phyloP scores from a whole-genome alignment of 805 yeast species.

The Lachancea sp. region DNA sequence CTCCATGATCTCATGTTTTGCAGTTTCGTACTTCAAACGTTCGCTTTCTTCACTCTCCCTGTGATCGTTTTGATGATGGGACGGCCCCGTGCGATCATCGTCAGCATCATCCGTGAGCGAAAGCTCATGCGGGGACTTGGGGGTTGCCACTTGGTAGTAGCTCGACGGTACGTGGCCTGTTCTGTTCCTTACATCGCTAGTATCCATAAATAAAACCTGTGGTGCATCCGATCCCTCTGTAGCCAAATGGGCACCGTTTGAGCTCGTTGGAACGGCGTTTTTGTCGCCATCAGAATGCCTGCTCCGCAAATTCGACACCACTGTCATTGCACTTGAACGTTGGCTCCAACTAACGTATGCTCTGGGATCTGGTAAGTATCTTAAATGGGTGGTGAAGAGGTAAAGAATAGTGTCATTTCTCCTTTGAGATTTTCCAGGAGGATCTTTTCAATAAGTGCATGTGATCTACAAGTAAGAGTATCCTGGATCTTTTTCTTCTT shows the following conservation, averaged over 20 bases:
- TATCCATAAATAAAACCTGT: slow-evolving; percentile 13
- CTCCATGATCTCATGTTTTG: slow-evolving; percentile 33
- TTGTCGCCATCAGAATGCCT: background rate
- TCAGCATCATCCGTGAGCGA: slow-evolving; percentile 23
- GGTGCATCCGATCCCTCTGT: slow-evolving; percentile 1
- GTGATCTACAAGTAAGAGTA: no score
- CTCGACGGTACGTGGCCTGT: slow-evolving; percentile 10
- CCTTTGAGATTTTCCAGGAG: background rate
- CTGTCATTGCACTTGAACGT: background rate
- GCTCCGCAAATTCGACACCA: slow-evolving; percentile 2
- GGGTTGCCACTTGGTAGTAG: slow-evolving; percentile 38
- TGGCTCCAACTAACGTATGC: background rate
- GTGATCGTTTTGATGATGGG: slow-evolving; percentile 2
- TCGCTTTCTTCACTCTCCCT: slow-evolving; percentile 28
- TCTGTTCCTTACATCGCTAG: slow-evolving; percentile 5
- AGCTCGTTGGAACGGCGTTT: background rate
- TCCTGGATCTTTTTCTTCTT: no score
- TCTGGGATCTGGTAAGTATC: background rate
- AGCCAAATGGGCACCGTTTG: background rate
- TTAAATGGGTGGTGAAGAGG: no score
- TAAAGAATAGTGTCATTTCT: background rate
- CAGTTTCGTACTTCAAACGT: slow-evolving; percentile 24
- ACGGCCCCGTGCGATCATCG: slow-evolving; percentile 7
- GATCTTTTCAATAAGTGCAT: no score
- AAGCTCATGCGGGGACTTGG: slow-evolving; percentile 39